Percentiles rank a stretch among this genome's conserved stretches.
Conservation (phyloP, 495 filamentous ascomycete species). For the Neurospora tetrasperma region DNA sequence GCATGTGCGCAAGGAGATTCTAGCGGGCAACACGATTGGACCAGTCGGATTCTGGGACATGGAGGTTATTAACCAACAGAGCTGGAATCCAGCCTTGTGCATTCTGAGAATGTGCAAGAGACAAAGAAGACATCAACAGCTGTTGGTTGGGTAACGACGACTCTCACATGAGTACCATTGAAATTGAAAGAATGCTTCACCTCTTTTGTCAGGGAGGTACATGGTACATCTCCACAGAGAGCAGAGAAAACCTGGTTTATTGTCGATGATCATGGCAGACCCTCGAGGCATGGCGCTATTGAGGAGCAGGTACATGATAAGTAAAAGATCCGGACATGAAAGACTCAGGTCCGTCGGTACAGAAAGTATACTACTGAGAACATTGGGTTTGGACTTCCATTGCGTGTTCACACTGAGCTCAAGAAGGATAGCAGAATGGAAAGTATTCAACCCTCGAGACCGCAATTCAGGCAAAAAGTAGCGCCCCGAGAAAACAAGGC, state of each 20-base stretch:
- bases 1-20: not conserved
- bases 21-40: not conserved
- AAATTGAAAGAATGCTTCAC: not conserved
- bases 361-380: too few species aligned
- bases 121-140: not conserved
- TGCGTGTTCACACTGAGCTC: not conserved
- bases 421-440: not conserved
- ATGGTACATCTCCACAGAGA: not conserved
- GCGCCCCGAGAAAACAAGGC: not conserved
- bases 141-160: not conserved
- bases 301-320: not conserved
- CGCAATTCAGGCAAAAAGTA: not conserved
- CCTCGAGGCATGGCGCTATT: not conserved
- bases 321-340: not conserved
- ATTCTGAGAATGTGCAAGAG: not conserved
- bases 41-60: not conserved
- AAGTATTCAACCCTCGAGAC: not conserved
- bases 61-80: not conserved
- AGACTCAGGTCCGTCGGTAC: not conserved
- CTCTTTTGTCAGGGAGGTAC: not conserved
- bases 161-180: not conserved
- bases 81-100: not conserved
- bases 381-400: not conserved
- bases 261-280: not conserved
- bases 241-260: not conserved